Evolutionary conservation across 805 yeast species (phyloP), one percentile per base, ranked within the genome.

Genomic region (Pichia rugopelliculosa): DNA sequence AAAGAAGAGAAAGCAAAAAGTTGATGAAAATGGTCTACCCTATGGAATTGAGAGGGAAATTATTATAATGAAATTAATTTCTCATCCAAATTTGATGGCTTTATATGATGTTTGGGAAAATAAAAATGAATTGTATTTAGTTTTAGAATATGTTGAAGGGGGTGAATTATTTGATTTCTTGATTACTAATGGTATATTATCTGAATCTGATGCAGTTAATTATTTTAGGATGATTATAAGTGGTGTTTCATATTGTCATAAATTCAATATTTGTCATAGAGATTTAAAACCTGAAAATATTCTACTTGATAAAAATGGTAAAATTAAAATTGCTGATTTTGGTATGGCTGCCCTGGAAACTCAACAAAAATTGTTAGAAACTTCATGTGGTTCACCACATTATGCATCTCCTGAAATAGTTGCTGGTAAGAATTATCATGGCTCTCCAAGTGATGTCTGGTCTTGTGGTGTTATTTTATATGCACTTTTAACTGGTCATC

Each of bases 41-140:
- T 89, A 91, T 63, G 99, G 99, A 36, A 91, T 93, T 40, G 99
- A 93, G 68, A 77, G 98, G 55, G 99, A 93, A 64, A 95, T 93
- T 53, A 90, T 93, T 57, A 93, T 93, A 57, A 93, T 91, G 99
- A 93, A 93, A 67, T 74, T 93, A 38, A 79, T 93, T 41, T 87
- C 93, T 51, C 98, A 93, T 65, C 88, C 96, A 12, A 91, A 93
- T 60, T 93, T 93, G 22, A 81, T 93, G 77, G 85, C 93, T 23
- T 72, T 93, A 36, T 93, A 89, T 62, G 99, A 93, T 61, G 99
- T 93, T 22, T 93, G 98, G 98, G 99, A 93, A 66, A 91, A 95
- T 55, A 83, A 88, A 55, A 88, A 87, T 60, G 96, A 91, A 51
- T 72, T 93, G 48, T 86, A 82, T 58, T 64, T 86, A 54, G 88